Evolutionary conservation across 1,284 basidiomycete species (phyloP).

Genomic region (Tremellales sp.): DNA sequence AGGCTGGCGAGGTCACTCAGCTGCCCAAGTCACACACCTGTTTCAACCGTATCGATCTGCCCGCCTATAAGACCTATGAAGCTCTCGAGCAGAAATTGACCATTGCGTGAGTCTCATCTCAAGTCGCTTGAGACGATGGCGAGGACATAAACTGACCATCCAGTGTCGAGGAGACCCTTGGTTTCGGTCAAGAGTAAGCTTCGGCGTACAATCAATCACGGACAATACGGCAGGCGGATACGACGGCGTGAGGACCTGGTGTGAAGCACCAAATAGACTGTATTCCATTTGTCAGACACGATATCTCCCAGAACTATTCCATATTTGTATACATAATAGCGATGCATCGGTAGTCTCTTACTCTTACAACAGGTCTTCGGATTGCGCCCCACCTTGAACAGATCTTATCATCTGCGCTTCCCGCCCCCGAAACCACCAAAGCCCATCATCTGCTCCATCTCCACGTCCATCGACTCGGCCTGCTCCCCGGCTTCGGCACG

Average conservation of each 20-base stretch:
- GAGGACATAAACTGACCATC: not conserved
- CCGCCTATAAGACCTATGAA: conserved; percentile 85
- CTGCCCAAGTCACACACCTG: conserved; percentile 83
- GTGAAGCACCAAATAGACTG: no score
- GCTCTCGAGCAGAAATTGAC: conserved; percentile 84
- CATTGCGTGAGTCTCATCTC: conserved; percentile 55
- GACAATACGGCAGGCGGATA: no score
- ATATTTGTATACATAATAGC: no score
- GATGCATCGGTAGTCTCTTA: no score
- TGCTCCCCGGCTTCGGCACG: conserved; percentile 10
- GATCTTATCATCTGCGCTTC: conserved; percentile 18
- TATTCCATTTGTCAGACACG: no score
- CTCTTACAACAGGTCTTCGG: no score
- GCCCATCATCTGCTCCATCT: conserved; percentile 84
- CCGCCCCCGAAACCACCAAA: conserved; percentile 75
- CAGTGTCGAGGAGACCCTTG: conserved; percentile 61
- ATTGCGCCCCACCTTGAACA: no score
- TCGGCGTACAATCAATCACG: no score
- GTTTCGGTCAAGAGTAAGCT: conserved; percentile 50
- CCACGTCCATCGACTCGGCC: conserved; percentile 39
- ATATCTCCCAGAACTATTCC: no score
- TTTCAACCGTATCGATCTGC: conserved; percentile 83
- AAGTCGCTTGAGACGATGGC: not conserved
- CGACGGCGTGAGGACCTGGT: no score
- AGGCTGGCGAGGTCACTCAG: conserved; percentile 85